These are phyloP conservation scores for Logfia minima DNA, from an alignment of 129 eudicot species.

Conservation along the genomic window DNA sequence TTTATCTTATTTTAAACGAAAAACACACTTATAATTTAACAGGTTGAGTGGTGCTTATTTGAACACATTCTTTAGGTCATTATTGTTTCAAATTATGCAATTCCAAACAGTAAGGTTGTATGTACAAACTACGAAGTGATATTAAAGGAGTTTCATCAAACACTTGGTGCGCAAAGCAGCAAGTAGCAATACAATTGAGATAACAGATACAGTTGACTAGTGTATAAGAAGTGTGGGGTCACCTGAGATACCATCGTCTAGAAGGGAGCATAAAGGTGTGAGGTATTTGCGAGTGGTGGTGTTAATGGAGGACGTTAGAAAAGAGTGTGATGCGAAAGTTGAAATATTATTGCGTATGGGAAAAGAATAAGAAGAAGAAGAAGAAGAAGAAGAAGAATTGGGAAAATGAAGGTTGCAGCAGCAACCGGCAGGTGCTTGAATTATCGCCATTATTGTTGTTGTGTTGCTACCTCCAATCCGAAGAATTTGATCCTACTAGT, in stretches of 20 bases:
- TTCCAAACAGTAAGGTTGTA: neutral
- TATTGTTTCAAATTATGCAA: too few species aligned
- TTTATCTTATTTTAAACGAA: too few species aligned
- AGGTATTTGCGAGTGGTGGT: conserved; percentile 31
- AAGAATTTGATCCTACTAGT: neutral
- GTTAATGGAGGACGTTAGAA: conserved; percentile 24
- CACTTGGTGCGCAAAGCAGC: conserved; percentile 24
- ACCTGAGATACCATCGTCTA: conserved; percentile 53
- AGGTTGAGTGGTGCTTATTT: too few species aligned
- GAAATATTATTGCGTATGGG: conserved; percentile 12
- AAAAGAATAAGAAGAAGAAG: conserved; percentile 23
- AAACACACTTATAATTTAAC: too few species aligned
- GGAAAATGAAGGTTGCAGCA: conserved; percentile 26
- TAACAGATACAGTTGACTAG: neutral
- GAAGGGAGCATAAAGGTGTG: conserved; percentile 43
- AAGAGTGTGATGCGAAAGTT: conserved; percentile 7
- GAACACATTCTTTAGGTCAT: too few species aligned
- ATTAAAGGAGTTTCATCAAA: conserved; percentile 13
- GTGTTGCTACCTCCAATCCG: conserved; percentile 9
- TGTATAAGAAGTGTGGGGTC: conserved; percentile 9
- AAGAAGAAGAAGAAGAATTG: conserved; percentile 25
- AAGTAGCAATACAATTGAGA: neutral
- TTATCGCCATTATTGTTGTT: conserved; percentile 50
- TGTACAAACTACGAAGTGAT: neutral
- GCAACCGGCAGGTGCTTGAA: conserved; percentile 40